Evolutionary conservation across 345 rosid species (phyloP).

Genomic region (Geranium rotundifolium): DNA sequence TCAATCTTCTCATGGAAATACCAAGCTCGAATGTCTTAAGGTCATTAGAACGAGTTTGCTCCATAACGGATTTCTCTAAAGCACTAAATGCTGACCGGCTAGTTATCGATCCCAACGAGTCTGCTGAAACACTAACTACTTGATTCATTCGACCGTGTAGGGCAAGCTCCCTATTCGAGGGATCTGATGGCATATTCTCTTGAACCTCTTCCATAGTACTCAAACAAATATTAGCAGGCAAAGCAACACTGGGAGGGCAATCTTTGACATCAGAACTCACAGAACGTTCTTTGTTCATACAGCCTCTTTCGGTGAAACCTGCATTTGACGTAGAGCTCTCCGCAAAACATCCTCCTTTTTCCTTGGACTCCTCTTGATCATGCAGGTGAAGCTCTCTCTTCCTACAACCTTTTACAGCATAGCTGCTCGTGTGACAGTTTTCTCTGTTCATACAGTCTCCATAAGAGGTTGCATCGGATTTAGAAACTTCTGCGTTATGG

Average conservation of each 20-base stretch:
- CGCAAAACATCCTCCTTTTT: not conserved
- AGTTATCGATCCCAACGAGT: conserved; percentile 14
- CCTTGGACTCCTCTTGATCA: not conserved
- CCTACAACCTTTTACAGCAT: conserved; percentile 13
- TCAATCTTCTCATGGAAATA: conserved; percentile 38
- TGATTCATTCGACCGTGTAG: conserved; percentile 25
- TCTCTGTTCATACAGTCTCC: conserved; percentile 1
- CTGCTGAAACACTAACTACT: conserved; percentile 22
- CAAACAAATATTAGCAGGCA: not conserved
- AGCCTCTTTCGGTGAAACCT: conserved; percentile 11
- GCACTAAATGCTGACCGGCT: conserved; percentile 21
- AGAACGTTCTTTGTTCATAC: not conserved
- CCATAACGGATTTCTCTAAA: conserved; percentile 40
- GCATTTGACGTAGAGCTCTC: conserved; percentile 13
- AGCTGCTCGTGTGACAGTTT: conserved; percentile 9
- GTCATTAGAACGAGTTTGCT: conserved; percentile 68
- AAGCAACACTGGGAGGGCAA: not conserved
- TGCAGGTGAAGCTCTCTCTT: not conserved
- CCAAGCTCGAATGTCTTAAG: conserved; percentile 50
- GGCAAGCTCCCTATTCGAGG: conserved; percentile 28
- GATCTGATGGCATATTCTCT: conserved; percentile 15
- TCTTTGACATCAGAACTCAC: not conserved
- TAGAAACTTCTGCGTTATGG: conserved; percentile 16
- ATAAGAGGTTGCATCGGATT: conserved; percentile 6
- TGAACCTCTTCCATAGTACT: conserved; percentile 25